Conservation (phyloP, 345 rosid genomes). For the Cardamine chenopodiifolia region DNA sequence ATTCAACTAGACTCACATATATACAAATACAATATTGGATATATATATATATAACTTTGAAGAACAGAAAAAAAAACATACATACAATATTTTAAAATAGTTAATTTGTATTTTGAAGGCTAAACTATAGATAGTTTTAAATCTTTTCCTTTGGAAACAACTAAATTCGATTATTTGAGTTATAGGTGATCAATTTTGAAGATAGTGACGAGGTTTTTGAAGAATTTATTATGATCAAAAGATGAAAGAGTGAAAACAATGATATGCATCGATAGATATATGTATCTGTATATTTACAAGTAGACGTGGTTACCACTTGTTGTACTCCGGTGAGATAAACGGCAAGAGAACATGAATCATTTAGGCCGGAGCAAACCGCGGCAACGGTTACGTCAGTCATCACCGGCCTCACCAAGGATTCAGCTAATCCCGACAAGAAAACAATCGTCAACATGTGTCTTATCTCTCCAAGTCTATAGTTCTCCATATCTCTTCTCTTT, state of each 20-base stretch:
- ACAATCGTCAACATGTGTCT: conserved; percentile 63
- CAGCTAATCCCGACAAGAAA: conserved; percentile 55
- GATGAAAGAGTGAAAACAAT: neutral
- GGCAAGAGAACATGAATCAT: conserved; percentile 80
- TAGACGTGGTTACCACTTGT: too few relatives aligned
- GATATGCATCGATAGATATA: too few relatives aligned
- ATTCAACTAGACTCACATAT: too few relatives aligned
- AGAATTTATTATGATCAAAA: neutral
- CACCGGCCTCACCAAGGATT: conserved; percentile 56
- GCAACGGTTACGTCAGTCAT: conserved; percentile 76
- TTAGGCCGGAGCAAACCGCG: conserved; percentile 68
- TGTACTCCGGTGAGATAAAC: conserved; percentile 79
- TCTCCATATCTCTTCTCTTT: too few relatives aligned
- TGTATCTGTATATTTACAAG: too few relatives aligned
- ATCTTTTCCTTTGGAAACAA: neutral
- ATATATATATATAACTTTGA: too few relatives aligned
- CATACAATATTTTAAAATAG: too few relatives aligned
- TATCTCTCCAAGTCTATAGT: conserved; percentile 34
- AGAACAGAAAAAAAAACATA: too few relatives aligned
- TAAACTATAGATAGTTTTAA: neutral
- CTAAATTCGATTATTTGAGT: neutral
- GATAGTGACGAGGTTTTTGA: too few relatives aligned
- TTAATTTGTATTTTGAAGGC: neutral
- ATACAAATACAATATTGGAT: too few relatives aligned
- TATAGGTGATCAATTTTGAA: neutral